Base-by-base conservation (phyloP, 2,329 filamentous ascomycete genomes). In the Talaromyces sp. region DNA sequence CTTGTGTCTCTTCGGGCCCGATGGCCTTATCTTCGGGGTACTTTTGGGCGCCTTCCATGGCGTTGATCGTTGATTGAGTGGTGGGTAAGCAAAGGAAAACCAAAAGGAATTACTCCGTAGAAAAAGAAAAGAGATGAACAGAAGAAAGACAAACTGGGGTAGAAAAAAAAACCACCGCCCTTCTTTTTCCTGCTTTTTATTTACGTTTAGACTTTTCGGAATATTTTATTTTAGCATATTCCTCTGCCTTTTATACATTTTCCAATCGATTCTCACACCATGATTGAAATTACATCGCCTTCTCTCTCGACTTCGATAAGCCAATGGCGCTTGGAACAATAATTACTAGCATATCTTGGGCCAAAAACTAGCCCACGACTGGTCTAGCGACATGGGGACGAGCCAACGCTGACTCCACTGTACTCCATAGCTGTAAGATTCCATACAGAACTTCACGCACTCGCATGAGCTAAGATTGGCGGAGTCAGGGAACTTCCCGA, bases 1-100 rank as follows among this genome's bases (percentile, higher is more conserved):
- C 65, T 11, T 65, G 38, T 10, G 49, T 38, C 34, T 49, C 40
- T 31, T 29, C 40, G 13, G 38, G 49, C 15, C 15, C 29, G 11
- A 45, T 40, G 31, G 27, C 51, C 22, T 61, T 53, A 43, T 65
- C 58, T 10, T 61, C 54, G 31, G 47, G 49, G 31, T 62, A 61
- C 17, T 62, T 62, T n/a, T 27, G 58, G 10, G 19, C 34, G 34
- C 38, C 29, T 43, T 56, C 51, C 64, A 62, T 65, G 40, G 34
- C 43, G 40, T 29, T 4, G 13, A 25, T 29, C 17, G 36, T 27
- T 38, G 34, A 22, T 22, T 11, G 17, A 43, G 31, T 29, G 13
- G 36, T 10, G 56, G 34, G 22, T n/a, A 58, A n/a, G 36, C 31
- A 38, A 58, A 5, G n/a, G 5, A 3, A 38, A 27, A 38, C 10